These are phyloP conservation scores for Zasmidium citrigriseum DNA, from an alignment of 2,329 filamentous ascomycete genomes.

Conservation along the genomic window DNA sequence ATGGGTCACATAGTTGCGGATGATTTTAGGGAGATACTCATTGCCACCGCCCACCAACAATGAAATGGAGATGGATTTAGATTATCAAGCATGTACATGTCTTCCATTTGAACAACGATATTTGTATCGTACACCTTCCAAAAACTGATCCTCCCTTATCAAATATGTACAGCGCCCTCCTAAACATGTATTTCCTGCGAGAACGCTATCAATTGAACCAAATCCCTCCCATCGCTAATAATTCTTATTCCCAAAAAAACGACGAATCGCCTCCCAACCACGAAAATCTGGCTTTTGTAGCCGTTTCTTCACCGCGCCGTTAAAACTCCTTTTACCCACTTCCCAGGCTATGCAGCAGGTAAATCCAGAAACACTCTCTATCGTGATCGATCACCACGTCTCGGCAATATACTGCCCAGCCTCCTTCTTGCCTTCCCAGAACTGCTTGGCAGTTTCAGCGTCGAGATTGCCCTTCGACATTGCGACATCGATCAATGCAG, in stretches of 20 bases:
- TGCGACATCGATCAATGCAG: slow-evolving; percentile 82
- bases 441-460: slow-evolving; percentile 76
- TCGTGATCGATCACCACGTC: slow-evolving; percentile 31
- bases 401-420: slow-evolving; percentile 92
- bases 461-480: slow-evolving; percentile 90
- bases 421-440: slow-evolving; percentile 90
- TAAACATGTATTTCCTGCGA: neutral
- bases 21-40: too few species aligned
- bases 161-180: neutral
- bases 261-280: neutral
- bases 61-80: too few species aligned
- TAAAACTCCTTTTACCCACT: neutral
- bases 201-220: slow-evolving; percentile 5
- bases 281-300: neutral
- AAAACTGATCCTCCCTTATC: too few species aligned
- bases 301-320: too few species aligned
- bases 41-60: too few species aligned
- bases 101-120: too few species aligned
- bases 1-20: too few species aligned
- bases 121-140: too few species aligned
- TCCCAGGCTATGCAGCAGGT: too few species aligned
- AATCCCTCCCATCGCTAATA: neutral
- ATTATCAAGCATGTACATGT: too few species aligned
- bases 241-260: neutral
- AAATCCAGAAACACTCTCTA: too few species aligned